Conservation (phyloP, 2,329 filamentous ascomycete species). For the Alternaria sp. region DNA sequence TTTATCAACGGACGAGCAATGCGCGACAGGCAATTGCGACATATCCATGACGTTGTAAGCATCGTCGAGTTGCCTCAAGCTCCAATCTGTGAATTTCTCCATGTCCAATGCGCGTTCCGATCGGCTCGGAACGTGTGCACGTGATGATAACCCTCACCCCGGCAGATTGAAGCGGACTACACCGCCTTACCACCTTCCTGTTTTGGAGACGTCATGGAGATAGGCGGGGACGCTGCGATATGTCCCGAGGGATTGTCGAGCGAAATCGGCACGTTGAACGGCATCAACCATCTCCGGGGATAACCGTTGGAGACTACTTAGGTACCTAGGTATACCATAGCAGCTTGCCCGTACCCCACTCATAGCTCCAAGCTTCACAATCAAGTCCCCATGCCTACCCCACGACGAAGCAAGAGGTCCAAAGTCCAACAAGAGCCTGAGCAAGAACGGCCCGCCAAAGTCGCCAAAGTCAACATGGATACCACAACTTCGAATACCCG, state of each 20-base stretch:
- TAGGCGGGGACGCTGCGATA: slow-evolving; percentile 6
- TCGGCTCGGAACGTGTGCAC: slow-evolving; percentile 29
- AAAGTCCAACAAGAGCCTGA: slow-evolving; percentile 12
- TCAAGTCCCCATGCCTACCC: slow-evolving; percentile 14
- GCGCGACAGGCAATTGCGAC: slow-evolving; percentile 55
- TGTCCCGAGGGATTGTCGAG: slow-evolving; percentile 24
- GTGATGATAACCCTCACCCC: slow-evolving; percentile 23
- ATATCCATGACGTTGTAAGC: slow-evolving; percentile 53
- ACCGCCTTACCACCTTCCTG: slow-evolving; percentile 17
- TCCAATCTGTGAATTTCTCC: slow-evolving; percentile 12
- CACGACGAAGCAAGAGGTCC: slow-evolving; percentile 20
- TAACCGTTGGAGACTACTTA: slow-evolving; percentile 30
- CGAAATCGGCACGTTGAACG: slow-evolving; percentile 34
- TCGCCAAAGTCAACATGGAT: neutral
- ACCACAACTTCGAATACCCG: slow-evolving; percentile 15
- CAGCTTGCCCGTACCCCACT: slow-evolving; percentile 9
- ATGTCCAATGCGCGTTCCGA: slow-evolving; percentile 30
- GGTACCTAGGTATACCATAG: slow-evolving; percentile 3
- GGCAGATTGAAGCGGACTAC: slow-evolving; percentile 2
- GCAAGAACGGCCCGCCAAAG: neutral
- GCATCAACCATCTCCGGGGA: slow-evolving; percentile 34
- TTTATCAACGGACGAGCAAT: slow-evolving; percentile 42
- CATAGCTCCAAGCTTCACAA: neutral
- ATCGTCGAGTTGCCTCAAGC: slow-evolving; percentile 24
- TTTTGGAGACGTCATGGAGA: slow-evolving; percentile 15